These are phyloP conservation scores for Acer yangbiense DNA, from an alignment of 345 rosid genomes.

Conservation along the genomic window DNA sequence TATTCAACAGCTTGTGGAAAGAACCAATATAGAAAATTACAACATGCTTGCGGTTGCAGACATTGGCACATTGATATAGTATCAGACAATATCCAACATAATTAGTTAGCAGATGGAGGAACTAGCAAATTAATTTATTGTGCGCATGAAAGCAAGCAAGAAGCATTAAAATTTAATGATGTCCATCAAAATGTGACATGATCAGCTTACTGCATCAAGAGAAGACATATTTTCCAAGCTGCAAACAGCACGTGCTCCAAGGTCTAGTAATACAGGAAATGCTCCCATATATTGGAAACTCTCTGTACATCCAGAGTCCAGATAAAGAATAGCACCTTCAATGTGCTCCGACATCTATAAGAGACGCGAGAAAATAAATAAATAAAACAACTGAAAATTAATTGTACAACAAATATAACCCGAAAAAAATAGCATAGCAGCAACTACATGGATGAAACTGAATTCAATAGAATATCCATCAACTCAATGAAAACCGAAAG, in stretches of 20 bases:
- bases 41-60: constrained; percentile 11
- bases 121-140: not conserved
- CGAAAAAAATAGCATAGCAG: not conserved
- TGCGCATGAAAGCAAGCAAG: not conserved
- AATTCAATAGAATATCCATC: not conserved
- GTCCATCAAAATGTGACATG: constrained; percentile 2
- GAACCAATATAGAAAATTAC: constrained; percentile 17
- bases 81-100: not conserved
- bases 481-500: not conserved
- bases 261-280: constrained; percentile 68
- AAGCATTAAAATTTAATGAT: not conserved
- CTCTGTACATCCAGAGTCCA: constrained; percentile 95
- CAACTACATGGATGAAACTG: not conserved
- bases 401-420: not conserved
- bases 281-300: constrained; percentile 90
- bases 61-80: not conserved
- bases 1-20: constrained; percentile 60
- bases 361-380: constrained; percentile 6
- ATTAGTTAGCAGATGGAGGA: not conserved
- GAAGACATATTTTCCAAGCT: constrained; percentile 82
- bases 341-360: constrained; percentile 71
- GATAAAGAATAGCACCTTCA: constrained; percentile 65
- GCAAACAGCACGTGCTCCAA: constrained; percentile 75
- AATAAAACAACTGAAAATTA: not conserved
- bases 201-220: constrained; percentile 66